Conservation (phyloP, 2,329 filamentous ascomycete genomes). For the Delphinella strobiligena region DNA sequence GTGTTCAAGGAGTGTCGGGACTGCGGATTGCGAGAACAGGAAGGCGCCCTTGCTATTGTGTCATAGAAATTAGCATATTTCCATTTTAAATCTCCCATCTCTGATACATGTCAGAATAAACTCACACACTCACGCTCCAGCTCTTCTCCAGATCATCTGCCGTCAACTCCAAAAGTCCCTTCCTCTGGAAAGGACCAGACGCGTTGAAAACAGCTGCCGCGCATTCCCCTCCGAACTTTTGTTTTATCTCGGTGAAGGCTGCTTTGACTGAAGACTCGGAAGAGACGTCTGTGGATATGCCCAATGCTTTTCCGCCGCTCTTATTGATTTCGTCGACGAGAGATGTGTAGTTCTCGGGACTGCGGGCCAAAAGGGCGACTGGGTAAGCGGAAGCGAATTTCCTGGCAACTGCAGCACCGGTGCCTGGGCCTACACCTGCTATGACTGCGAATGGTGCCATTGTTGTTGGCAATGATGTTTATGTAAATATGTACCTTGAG, state of each 20-base stretch:
- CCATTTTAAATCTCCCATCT: too few relatives aligned
- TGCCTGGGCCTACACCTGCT: constrained; percentile 62
- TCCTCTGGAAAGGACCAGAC: constrained; percentile 44
- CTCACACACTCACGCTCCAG: constrained; percentile 39
- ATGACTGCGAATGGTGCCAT: constrained; percentile 50
- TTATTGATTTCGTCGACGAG: constrained; percentile 57
- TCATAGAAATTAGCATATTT: neutral
- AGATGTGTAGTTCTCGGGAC: constrained; percentile 50
- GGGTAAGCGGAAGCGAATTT: constrained; percentile 54
- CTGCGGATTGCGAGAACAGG: constrained; percentile 57
- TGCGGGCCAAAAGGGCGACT: constrained; percentile 63
- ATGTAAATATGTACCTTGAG: too few relatives aligned
- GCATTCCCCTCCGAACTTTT: constrained; percentile 38
- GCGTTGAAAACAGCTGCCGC: constrained; percentile 61
- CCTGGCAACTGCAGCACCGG: constrained; percentile 49
- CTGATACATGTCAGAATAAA: constrained; percentile 2
- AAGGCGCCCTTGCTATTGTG: constrained; percentile 52
- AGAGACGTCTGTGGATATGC: constrained; percentile 55
- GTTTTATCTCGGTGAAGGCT: constrained; percentile 51
- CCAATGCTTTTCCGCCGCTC: constrained; percentile 56
- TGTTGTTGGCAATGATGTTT: neutral
- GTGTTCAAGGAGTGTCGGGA: constrained; percentile 59
- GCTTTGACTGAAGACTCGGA: constrained; percentile 41
- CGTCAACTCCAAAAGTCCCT: constrained; percentile 49
- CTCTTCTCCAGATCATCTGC: constrained; percentile 44